Base-by-base conservation (phyloP, 1,139 yeast genomes). In the Candida sojae region DNA sequence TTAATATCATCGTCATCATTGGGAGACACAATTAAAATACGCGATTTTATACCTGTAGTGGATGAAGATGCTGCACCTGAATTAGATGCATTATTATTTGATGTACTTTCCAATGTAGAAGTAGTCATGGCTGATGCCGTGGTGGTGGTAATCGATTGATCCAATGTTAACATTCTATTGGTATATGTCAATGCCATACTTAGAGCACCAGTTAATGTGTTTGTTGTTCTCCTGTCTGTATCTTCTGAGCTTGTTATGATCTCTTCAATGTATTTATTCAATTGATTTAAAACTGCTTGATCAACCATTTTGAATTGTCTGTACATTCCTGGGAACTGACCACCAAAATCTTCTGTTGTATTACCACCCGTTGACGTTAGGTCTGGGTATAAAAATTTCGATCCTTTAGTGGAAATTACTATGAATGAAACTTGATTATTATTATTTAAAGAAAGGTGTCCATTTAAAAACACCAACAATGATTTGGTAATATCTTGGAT, bases 361-460 rank as follows among this genome's bases (percentile, higher is more conserved):
- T 73, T 69, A 11, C 8, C 25, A 12, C 38, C 38, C 10, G 33
- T 17, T n/a, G 13, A 34, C 1, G 47, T 42, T 31, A 46, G 10
- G 42, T 70, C 71, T 0, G 99, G 98, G 60, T 86, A 90, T 21
- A 93, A 63, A 57, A 88, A 82, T 56, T 74, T 72, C 0, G 96
- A 85, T 0, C 93, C 91, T 11, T 70, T 67, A 1, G 91, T 81
- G 50, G 91, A 87, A 26, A 90, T 86, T 1, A 90, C 88, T 34
- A 93, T 80, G 30, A 93, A 83, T 6, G 96, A 88, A 9, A 92
- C 96, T 60, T 83, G 82, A 64, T 93, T 93, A 34, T 91, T 82
- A 60, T 88, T 89, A 66, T 90, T 89, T 48, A 90, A 74, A 0
- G 99, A 84, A 44, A 95, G 64, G 65, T 93, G 99, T 0, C 95